Evolutionary conservation across 2,329 filamentous ascomycete species (phyloP).

Genomic region (Ceratocystis harringtonii): DNA sequence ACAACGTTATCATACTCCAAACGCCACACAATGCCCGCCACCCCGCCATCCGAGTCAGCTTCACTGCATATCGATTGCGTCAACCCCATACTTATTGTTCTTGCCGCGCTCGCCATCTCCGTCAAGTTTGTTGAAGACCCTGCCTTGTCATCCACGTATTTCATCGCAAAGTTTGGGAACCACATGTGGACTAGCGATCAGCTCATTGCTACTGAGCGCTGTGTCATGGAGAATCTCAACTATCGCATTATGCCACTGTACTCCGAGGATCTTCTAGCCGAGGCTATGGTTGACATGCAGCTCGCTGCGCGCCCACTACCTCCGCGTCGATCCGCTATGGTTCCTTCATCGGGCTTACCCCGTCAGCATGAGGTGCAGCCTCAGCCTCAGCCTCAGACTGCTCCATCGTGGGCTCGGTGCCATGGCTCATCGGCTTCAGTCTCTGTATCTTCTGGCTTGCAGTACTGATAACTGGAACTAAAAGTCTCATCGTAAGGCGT

Average conservation of each 20-base stretch:
- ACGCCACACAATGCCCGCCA: conserved; percentile 35
- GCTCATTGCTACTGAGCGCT: conserved; percentile 48
- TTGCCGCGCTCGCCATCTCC: conserved; percentile 49
- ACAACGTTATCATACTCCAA: conserved; percentile 24
- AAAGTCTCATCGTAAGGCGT: neutral
- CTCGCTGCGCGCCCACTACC: conserved; percentile 32
- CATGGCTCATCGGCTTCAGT: conserved; percentile 12
- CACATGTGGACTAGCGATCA: conserved; percentile 44
- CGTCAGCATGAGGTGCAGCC: neutral
- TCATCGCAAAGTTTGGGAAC: conserved; percentile 38
- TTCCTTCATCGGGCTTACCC: neutral
- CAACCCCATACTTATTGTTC: conserved; percentile 45
- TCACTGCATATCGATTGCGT: conserved; percentile 44
- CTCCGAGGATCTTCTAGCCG: conserved; percentile 39
- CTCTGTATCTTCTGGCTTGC: neutral
- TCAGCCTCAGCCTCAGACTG: neutral
- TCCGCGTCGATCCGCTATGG: neutral
- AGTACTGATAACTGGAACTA: neutral
- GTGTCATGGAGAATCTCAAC: conserved; percentile 47
- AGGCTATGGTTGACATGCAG: conserved; percentile 49
- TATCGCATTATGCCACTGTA: conserved; percentile 49
- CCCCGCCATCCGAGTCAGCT: conserved; percentile 24
- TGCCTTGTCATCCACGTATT: conserved; percentile 38
- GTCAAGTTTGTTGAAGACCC: conserved; percentile 50
- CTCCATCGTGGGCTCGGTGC: conserved; percentile 7